Conservation (phyloP, 2,329 filamentous ascomycete genomes). For the Setomelanomma holmii region DNA sequence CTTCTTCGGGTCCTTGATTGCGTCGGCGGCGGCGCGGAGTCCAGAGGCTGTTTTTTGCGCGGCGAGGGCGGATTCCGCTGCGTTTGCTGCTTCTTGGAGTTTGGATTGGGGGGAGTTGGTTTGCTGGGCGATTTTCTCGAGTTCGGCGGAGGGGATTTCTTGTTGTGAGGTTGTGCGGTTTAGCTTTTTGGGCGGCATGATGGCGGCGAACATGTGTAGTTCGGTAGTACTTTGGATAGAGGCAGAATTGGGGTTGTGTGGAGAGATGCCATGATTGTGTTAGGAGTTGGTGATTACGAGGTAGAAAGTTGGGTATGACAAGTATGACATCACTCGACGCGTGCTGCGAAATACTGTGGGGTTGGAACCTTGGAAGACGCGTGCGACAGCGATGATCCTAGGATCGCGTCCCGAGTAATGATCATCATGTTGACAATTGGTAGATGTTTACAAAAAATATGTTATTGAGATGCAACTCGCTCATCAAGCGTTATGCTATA, state of each 20-base stretch:
- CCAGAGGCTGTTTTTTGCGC: constrained; percentile 37
- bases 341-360: constrained; percentile 11
- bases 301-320: constrained; percentile 1
- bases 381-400: constrained; percentile 11
- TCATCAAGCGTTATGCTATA: not conserved
- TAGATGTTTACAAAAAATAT: not conserved
- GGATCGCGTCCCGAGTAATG: constrained; percentile 6
- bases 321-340: constrained; percentile 28
- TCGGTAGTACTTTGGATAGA: not conserved
- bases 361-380: constrained; percentile 23
- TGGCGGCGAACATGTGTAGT: not conserved
- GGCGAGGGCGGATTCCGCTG: constrained; percentile 38
- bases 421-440: too few relatives aligned
- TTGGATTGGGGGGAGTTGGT: constrained; percentile 29
- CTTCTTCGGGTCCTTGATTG: constrained; percentile 41
- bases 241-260: not conserved
- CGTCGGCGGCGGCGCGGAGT: constrained; percentile 30
- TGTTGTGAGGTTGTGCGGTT: constrained; percentile 12
- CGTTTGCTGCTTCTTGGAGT: constrained; percentile 38
- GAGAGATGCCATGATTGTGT: not conserved
- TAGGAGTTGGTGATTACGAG: not conserved
- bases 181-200: constrained; percentile 22
- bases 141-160: constrained; percentile 20
- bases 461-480: not conserved
- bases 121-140: constrained; percentile 28